Conservation (phyloP, 768 basidiomycete genomes). For the Lactarius pseudohatsudake region DNA sequence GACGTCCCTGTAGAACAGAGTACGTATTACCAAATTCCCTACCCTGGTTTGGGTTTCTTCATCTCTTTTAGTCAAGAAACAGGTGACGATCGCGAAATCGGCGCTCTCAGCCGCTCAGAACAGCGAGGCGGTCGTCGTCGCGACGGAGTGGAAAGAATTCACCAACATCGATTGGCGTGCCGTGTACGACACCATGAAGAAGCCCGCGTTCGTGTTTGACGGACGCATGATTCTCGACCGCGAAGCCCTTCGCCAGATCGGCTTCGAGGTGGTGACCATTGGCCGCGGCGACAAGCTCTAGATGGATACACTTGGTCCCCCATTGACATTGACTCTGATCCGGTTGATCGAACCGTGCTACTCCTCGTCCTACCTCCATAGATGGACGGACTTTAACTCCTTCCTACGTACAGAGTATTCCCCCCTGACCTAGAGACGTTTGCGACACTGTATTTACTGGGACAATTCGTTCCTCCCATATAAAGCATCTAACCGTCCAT, state of each 20-base stretch:
- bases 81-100: conserved; percentile 72
- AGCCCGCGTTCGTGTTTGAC: conserved; percentile 99
- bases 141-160: conserved; percentile 99
- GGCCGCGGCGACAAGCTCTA: conserved; percentile 52
- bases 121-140: conserved; percentile 92
- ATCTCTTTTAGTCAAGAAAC: conserved; percentile 73
- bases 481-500: background rate
- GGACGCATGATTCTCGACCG: conserved; percentile 86
- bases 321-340: background rate
- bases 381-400: background rate
- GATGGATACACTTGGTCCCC: background rate
- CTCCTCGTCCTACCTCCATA: background rate
- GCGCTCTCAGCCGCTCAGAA: conserved; percentile 86
- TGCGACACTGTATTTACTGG: background rate
- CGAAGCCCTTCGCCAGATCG: conserved; percentile 76
- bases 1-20: conserved; percentile 60
- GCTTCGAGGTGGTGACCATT: conserved; percentile 79
- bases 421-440: background rate
- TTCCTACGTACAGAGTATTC: conserved; percentile 2
- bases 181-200: conserved; percentile 87
- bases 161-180: conserved; percentile 84
- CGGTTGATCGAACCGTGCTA: background rate
- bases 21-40: conserved; percentile 40
- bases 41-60: conserved; percentile 13
- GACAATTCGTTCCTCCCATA: background rate